Conservation (phyloP, 2,329 filamentous ascomycete species). For the Macrophomina phaseolina region DNA sequence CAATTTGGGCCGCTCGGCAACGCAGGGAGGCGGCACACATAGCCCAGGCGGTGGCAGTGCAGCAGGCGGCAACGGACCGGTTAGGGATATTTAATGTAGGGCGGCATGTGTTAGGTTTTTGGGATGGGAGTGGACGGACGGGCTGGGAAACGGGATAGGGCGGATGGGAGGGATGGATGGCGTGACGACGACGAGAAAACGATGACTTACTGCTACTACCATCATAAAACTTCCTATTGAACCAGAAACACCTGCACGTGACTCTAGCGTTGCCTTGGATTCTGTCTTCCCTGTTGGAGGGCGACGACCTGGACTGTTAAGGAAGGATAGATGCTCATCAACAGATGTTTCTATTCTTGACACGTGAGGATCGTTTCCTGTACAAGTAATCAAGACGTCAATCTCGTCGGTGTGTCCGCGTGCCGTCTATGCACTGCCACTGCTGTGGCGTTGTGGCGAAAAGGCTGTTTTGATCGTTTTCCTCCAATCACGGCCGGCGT, state of each 20-base stretch:
- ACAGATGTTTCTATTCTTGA: conserved; percentile 1
- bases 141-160: neutral
- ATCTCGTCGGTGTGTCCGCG: conserved; percentile 3
- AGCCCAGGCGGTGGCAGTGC: conserved; percentile 30
- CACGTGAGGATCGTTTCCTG: neutral
- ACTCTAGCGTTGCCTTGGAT: neutral
- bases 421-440: conserved; percentile 10
- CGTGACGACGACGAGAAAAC: neutral
- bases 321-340: neutral
- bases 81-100: conserved; percentile 42
- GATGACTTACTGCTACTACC: neutral
- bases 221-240: neutral
- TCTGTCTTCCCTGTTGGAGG: neutral
- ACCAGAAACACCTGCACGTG: neutral
- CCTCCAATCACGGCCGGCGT: neutral
- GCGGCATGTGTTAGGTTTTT: neutral
- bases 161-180: neutral
- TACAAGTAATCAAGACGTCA: neutral
- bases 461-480: neutral
- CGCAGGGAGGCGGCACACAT: conserved; percentile 32
- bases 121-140: neutral
- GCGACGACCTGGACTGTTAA: too few species aligned
- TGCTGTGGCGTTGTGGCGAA: conserved; percentile 20
- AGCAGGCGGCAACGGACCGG: conserved; percentile 28
- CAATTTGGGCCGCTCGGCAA: conserved; percentile 62